phyloP scores from a whole-genome alignment of 306 rosid genomes.

The Dalbergia oliveri region DNA sequence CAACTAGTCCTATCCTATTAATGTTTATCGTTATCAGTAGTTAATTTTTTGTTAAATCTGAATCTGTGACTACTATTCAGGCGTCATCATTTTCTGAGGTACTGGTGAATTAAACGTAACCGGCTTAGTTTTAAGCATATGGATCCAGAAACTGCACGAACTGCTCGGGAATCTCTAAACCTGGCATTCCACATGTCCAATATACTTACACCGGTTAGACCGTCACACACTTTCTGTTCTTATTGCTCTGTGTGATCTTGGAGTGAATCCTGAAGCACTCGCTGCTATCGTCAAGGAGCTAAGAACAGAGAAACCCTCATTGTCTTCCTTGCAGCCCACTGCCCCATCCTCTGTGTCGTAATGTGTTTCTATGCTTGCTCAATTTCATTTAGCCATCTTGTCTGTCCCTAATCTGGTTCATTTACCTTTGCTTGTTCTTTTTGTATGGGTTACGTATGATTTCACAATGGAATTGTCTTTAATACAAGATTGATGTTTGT shows the following conservation, averaged over 20 bases:
- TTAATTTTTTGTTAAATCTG: too few relatives aligned
- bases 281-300: constrained; percentile 81
- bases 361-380: constrained; percentile 23
- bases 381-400: constrained; percentile 3
- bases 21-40: too few relatives aligned
- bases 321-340: constrained; percentile 33
- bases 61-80: neutral
- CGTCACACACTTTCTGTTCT: constrained; percentile 85
- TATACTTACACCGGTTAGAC: constrained; percentile 69
- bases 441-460: neutral
- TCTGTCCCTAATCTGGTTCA: neutral
- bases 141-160: constrained; percentile 75
- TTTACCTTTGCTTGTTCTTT: neutral
- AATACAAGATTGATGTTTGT: neutral
- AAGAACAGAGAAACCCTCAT: constrained; percentile 50
- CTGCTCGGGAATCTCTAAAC: constrained; percentile 78
- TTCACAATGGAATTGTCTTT: neutral
- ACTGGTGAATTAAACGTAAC: neutral
- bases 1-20: too few relatives aligned
- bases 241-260: constrained; percentile 83
- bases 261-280: constrained; percentile 80
- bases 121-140: constrained; percentile 29
- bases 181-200: constrained; percentile 81
- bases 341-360: constrained; percentile 38
- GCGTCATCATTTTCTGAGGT: neutral